These are phyloP conservation scores for Scleromitrula shiraiana DNA, from an alignment of 2,329 filamentous ascomycete species.

Conservation along the genomic window DNA sequence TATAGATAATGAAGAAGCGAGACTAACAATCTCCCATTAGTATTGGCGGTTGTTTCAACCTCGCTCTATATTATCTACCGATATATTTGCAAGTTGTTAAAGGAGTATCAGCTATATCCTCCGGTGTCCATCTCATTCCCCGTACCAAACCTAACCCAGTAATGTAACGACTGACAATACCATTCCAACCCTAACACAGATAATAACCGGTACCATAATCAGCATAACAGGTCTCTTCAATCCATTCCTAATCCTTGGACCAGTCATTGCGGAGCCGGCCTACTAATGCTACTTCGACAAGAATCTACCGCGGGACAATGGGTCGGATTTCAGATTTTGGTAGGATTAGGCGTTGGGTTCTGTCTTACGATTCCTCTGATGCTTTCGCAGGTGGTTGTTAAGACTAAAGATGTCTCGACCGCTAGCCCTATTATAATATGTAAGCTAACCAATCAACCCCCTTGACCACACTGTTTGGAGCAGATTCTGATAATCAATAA, in stretches of 20 bases:
- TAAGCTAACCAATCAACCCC: no score
- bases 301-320: not conserved
- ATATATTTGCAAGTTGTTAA: constrained; percentile 43
- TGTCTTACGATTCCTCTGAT: not conserved
- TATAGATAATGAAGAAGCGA: not conserved
- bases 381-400: not conserved
- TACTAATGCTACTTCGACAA: not conserved
- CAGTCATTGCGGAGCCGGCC: not conserved
- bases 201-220: not conserved
- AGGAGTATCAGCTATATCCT: constrained; percentile 17
- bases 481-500: not conserved
- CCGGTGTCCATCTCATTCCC: not conserved
- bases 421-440: not conserved
- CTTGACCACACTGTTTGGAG: no score
- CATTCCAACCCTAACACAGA: not conserved
- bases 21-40: not conserved
- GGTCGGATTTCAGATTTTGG: not conserved
- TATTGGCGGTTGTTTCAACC: not conserved
- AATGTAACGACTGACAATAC: not conserved
- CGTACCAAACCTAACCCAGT: not conserved
- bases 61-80: constrained; percentile 38
- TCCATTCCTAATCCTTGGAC: not conserved
- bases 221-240: not conserved
- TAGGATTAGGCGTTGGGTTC: not conserved
- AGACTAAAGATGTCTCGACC: not conserved